Percentiles rank a stretch among this genome's conserved stretches.
These are phyloP conservation scores for Podospora pseudocomata DNA, from an alignment of 495 filamentous ascomycete species.

Conservation along the genomic window DNA sequence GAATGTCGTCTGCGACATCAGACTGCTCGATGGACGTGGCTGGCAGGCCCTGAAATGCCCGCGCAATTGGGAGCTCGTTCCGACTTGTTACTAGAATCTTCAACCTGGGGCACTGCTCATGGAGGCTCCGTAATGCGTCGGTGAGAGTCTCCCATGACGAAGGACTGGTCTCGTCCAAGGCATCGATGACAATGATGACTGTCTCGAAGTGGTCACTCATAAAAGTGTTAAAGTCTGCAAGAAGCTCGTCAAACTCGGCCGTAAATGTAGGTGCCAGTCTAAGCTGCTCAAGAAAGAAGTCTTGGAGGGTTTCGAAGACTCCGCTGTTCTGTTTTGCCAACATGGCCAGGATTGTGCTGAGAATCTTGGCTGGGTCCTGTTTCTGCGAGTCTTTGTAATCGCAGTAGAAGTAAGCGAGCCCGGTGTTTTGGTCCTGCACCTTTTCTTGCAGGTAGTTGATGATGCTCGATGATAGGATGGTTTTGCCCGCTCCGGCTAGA, in stretches of 20 bases:
- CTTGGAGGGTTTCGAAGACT: slow-evolving; percentile 10
- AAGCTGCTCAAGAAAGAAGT: slow-evolving; percentile 14
- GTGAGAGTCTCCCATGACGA: slow-evolving; percentile 8
- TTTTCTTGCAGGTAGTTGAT: slow-evolving; percentile 15
- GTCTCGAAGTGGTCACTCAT: slow-evolving; percentile 5
- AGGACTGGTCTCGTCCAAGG: slow-evolving; percentile 10
- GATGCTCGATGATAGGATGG: slow-evolving; percentile 17
- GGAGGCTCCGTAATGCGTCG: not conserved
- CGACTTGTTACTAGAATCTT: not conserved
- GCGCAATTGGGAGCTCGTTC: not conserved
- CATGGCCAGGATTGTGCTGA: slow-evolving; percentile 13
- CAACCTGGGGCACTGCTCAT: not conserved
- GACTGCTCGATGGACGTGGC: not conserved
- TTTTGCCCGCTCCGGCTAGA: slow-evolving; percentile 24
- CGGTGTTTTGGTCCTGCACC: slow-evolving; percentile 1
- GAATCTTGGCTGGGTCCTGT: slow-evolving; percentile 11
- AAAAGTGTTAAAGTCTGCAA: slow-evolving; percentile 11
- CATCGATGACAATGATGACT: slow-evolving; percentile 13
- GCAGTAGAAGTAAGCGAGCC: slow-evolving; percentile 17
- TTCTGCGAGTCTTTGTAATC: slow-evolving; percentile 17
- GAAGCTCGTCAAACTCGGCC: slow-evolving; percentile 15
- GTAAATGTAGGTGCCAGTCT: slow-evolving; percentile 10
- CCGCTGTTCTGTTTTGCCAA: slow-evolving; percentile 12
- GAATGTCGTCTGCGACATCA: not conserved
- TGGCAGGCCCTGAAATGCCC: not conserved